A percentile compares a stretch with the other conserved stretches of the same genome.
These are phyloP conservation scores for Amanita subjunquillea DNA, from an alignment of 768 basidiomycete species.

Conservation along the genomic window DNA sequence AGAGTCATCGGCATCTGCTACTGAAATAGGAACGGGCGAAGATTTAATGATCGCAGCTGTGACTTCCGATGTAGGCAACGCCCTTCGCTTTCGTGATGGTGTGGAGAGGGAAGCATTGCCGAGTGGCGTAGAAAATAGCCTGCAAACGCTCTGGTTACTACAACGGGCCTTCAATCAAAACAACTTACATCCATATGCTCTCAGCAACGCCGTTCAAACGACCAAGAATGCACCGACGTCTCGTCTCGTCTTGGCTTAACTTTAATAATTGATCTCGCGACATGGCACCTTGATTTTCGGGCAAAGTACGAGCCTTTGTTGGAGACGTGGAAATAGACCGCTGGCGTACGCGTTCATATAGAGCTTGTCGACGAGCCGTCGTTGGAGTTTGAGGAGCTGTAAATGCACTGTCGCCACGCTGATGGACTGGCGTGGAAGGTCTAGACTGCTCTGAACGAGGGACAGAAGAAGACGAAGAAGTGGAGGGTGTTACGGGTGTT, in stretches of 20 bases:
- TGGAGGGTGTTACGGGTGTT: conserved; percentile 34
- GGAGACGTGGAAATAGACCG: conserved; percentile 62
- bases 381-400: conserved; percentile 62
- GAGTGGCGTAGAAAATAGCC: conserved; percentile 64
- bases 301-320: conserved; percentile 34
- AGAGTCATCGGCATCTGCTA: conserved; percentile 70
- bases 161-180: not conserved
- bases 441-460: conserved; percentile 25
- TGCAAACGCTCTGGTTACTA: conserved; percentile 14
- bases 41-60: conserved; percentile 65
- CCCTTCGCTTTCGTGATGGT: conserved; percentile 61
- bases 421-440: conserved; percentile 60
- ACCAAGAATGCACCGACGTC: conserved; percentile 66
- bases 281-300: conserved; percentile 33
- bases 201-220: conserved; percentile 77
- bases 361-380: conserved; percentile 65
- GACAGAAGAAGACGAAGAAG: conserved; percentile 27
- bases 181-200: conserved; percentile 74
- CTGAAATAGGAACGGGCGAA: conserved; percentile 70
- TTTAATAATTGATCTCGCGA: conserved; percentile 60
- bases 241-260: conserved; percentile 69
- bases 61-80: conserved; percentile 59
- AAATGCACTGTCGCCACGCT: conserved; percentile 39
- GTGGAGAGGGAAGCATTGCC: conserved; percentile 32
- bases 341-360: conserved; percentile 74